Conservation (phyloP, 768 basidiomycete species). For the Harrya chromipes region DNA sequence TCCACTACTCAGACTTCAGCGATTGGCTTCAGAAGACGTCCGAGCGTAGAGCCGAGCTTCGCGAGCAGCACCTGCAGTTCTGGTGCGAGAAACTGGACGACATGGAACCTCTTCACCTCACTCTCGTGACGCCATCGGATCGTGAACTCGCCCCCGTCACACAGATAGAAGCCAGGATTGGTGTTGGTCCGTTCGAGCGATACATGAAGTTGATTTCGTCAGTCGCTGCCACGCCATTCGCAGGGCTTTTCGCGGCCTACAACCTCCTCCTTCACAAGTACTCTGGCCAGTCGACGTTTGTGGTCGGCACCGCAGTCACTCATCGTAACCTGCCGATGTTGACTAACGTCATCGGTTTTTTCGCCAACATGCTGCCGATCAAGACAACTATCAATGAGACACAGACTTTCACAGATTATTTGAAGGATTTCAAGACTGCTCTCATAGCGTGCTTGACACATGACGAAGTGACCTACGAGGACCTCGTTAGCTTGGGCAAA, state of each 20-base stretch:
- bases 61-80: constrained; percentile 24
- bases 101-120: constrained; percentile 17
- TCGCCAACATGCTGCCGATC: constrained; percentile 31
- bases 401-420: constrained; percentile 23
- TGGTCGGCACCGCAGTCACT: constrained; percentile 30
- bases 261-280: constrained; percentile 34
- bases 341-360: constrained; percentile 28
- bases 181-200: constrained; percentile 15
- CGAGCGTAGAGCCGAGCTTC: constrained; percentile 27
- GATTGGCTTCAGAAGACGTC: constrained; percentile 28
- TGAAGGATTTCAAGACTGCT: constrained; percentile 21
- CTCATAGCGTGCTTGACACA: constrained; percentile 22
- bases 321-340: constrained; percentile 30
- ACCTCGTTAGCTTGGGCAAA: constrained; percentile 27
- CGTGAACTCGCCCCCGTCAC: constrained; percentile 27
- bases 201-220: constrained; percentile 20
- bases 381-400: constrained; percentile 26
- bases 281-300: constrained; percentile 28
- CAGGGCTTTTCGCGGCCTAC: constrained; percentile 32
- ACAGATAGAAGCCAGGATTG: constrained; percentile 24
- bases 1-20: constrained; percentile 21
- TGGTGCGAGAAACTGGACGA: constrained; percentile 21
- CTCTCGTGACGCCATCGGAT: constrained; percentile 26
- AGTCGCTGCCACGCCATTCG: constrained; percentile 22
- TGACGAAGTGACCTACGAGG: constrained; percentile 31